phyloP scores from a whole-genome alignment of 1,284 basidiomycete species.

The Cryptococcus sp. region DNA sequence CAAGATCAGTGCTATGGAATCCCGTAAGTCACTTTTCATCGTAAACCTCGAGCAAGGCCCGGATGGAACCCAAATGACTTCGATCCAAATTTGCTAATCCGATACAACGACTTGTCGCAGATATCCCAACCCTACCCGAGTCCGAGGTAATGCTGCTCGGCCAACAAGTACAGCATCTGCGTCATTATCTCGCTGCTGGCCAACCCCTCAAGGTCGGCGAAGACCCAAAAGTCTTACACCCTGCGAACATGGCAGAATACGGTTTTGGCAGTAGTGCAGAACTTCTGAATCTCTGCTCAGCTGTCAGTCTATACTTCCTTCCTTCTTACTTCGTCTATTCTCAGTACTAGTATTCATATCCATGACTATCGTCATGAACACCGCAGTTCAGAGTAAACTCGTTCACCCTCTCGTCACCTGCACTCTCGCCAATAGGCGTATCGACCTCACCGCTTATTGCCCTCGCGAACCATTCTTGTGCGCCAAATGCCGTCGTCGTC shows the following conservation, averaged over 20 bases:
- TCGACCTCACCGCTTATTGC: constrained; percentile 75
- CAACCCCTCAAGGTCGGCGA: constrained; percentile 3
- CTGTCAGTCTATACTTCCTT: constrained; percentile 27
- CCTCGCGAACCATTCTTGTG: constrained; percentile 87
- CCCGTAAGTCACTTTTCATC: constrained; percentile 60
- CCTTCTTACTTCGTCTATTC: background rate
- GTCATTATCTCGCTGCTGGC: constrained; percentile 40
- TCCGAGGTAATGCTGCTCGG: constrained; percentile 37
- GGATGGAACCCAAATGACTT: too few relatives aligned
- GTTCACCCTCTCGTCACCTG: constrained; percentile 75
- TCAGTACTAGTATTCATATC: background rate
- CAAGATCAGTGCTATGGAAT: constrained; percentile 70
- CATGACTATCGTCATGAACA: background rate
- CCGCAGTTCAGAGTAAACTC: constrained; percentile 81
- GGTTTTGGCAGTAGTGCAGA: constrained; percentile 41
- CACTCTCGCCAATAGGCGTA: constrained; percentile 75
- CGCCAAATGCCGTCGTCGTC: constrained; percentile 84
- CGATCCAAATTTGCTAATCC: background rate
- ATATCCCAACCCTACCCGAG: constrained; percentile 11
- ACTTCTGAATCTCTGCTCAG: constrained; percentile 43
- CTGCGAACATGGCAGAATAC: constrained; percentile 40
- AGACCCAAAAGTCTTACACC: constrained; percentile 18
- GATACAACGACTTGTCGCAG: constrained; percentile 3
- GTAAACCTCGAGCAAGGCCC: background rate
- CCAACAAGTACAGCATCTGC: constrained; percentile 41